Percentiles rank a stretch among this genome's conserved stretches.
Evolutionary conservation across 2,329 filamentous ascomycete genomes (phyloP).

Genomic region (Neofusicoccum sp.): DNA sequence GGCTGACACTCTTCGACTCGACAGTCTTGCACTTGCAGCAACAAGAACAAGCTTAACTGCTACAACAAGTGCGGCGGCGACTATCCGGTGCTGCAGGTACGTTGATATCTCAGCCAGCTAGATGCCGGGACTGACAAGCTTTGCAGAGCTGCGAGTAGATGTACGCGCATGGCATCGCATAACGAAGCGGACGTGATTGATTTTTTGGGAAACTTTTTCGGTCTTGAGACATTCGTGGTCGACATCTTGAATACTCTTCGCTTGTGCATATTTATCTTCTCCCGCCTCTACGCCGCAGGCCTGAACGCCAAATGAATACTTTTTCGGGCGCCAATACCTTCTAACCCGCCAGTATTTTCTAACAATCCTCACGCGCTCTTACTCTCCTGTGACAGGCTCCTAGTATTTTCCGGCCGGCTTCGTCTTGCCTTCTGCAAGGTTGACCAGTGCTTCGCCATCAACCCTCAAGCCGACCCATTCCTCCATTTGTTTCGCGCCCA

Average conservation of each 20-base stretch:
- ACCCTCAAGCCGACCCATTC: slow-evolving; percentile 79
- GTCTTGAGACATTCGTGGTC: neutral
- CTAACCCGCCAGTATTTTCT: too few relatives aligned
- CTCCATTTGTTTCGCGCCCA: slow-evolving; percentile 66
- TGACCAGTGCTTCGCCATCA: slow-evolving; percentile 65
- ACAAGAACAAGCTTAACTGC: slow-evolving; percentile 18
- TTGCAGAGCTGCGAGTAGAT: slow-evolving; percentile 2
- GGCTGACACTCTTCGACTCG: neutral
- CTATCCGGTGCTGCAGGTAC: slow-evolving; percentile 11
- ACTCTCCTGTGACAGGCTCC: neutral
- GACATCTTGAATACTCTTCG: neutral
- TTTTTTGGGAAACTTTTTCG: neutral
- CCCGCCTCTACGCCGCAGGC: neutral
- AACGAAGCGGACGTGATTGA: neutral
- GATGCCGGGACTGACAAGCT: neutral
- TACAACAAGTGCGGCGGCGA: slow-evolving; percentile 22
- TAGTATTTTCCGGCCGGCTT: neutral
- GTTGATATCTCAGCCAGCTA: neutral
- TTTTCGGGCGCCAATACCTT: neutral
- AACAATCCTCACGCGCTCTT: neutral
- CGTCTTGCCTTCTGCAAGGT: slow-evolving; percentile 44
- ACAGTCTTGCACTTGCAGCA: slow-evolving; percentile 18
- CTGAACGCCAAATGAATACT: neutral
- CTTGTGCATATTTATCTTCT: neutral
- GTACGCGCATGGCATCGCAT: neutral